phyloP scores from a whole-genome alignment of 2,329 filamentous ascomycete genomes.

The Shiraia bambusicola region DNA sequence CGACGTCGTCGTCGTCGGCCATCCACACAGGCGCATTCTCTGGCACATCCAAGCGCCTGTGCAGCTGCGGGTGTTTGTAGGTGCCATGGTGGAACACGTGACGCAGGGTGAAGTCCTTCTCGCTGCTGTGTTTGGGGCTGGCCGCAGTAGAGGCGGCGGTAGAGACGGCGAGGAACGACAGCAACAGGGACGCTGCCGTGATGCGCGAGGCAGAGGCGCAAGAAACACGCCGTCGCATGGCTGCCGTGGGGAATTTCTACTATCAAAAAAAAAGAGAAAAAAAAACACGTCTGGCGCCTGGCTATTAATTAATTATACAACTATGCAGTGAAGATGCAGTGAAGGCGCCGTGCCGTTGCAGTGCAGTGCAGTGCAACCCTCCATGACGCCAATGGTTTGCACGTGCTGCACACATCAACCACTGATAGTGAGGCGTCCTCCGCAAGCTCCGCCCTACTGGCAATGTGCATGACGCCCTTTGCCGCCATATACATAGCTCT shows the following conservation, averaged over 20 bases:
- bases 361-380: neutral
- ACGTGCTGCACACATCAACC: conserved; percentile 10
- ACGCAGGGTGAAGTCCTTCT: conserved; percentile 57
- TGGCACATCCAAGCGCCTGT: conserved; percentile 73
- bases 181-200: conserved; percentile 59
- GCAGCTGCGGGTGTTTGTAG: conserved; percentile 72
- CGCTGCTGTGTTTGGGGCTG: conserved; percentile 22
- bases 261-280: neutral
- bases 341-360: neutral
- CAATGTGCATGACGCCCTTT: conserved; percentile 35
- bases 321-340: too few species aligned
- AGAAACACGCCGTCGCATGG: conserved; percentile 30
- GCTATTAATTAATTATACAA: too few species aligned
- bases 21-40: conserved; percentile 64
- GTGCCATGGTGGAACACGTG: conserved; percentile 94
- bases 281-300: neutral
- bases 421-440: conserved; percentile 6
- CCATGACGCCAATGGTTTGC: conserved; percentile 6
- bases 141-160: too few species aligned
- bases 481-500: too few species aligned
- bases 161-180: conserved; percentile 67
- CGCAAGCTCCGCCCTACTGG: conserved; percentile 18
- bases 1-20: conserved; percentile 61
- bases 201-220: conserved; percentile 62
- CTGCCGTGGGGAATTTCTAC: too few species aligned